Evolutionary conservation across 768 basidiomycete genomes (phyloP), one percentile per base, ranked within the genome.

Genomic region (Boletus rufocinnamomeus): DNA sequence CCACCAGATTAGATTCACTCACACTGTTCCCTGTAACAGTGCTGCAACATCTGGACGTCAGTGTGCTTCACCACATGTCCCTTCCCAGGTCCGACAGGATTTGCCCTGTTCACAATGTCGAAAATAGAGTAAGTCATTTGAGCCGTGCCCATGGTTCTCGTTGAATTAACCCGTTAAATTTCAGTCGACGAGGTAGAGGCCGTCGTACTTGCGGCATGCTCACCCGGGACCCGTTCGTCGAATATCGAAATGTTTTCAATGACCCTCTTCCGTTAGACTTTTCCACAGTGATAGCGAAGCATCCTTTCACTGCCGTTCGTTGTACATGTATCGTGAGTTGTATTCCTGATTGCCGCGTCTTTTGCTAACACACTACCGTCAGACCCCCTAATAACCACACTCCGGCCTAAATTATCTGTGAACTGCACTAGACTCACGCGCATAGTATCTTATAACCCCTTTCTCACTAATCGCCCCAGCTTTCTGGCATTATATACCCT

Each of bases 51-150:
- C 14, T 16, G 53, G 52, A 40, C 4, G 1, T 2, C 32, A 6
- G 8, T 70, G 69, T 23, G 0, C 44, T 6, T 0, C 3, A 0
- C 50, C 41, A 0, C 0, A 9, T 0, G 0, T 1, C 3, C 1
- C 51, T 32, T 4, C 41, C 0, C 41, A 50, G 5, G 1, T 37
- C 1, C 44, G 32, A 5, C 13, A 19, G 4, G 50, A 53, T n/a
- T 0, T 56, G 8, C 64, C 57, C n/a, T 71, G 71, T 41, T 0
- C 2, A 3, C 9, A 0, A 7, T 72, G 70, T 28, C 34, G 14
- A 27, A 25, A 25, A 45, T 65, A 52, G 14, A 51, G 60, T 62
- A 43, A 37, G 59, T 51, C 35, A 27, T 41, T 28, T 14, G 19
- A 27, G 2, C 16, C n/a, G 2, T 50, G 6, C 10, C 4, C 32